Conservation (phyloP, 176 grass and related monocot genomes). For the Ananas comosus region DNA sequence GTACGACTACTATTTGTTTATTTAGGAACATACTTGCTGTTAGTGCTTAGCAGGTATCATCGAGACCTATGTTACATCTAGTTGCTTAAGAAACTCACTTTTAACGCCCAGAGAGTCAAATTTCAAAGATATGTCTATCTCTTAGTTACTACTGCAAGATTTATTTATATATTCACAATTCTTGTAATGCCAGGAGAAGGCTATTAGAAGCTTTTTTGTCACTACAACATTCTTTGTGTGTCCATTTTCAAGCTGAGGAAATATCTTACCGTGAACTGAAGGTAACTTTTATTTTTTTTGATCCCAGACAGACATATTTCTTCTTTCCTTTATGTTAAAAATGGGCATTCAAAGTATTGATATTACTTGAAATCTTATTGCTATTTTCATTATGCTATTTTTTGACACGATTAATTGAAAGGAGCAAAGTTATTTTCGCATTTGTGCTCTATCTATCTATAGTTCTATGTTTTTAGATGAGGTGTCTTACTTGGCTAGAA, state of each 20-base stretch:
- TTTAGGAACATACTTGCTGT: background rate
- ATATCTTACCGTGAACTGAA: constrained; percentile 56
- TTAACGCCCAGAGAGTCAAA: background rate
- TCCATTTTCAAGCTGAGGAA: constrained; percentile 17
- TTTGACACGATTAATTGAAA: background rate
- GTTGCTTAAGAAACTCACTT: background rate
- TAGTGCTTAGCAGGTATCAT: background rate
- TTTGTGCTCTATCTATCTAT: too few relatives aligned
- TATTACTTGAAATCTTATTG: background rate
- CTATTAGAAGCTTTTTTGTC: constrained; percentile 47
- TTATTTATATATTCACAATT: background rate
- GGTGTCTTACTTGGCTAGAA: too few relatives aligned
- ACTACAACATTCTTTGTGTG: constrained; percentile 19
- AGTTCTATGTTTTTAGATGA: too few relatives aligned
- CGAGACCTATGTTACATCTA: background rate
- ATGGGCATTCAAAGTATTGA: background rate
- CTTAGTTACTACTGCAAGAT: constrained; percentile 4
- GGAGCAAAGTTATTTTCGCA: background rate
- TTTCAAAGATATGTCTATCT: background rate
- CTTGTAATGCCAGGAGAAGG: constrained; percentile 45
- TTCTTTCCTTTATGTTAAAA: background rate
- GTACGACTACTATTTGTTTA: constrained; percentile 38
- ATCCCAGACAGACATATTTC: background rate
- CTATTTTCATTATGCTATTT: background rate
- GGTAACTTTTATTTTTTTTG: constrained; percentile 31